Evolutionary conservation across 1,139 yeast species (phyloP).

Genomic region (Zygoascus sp.): DNA sequence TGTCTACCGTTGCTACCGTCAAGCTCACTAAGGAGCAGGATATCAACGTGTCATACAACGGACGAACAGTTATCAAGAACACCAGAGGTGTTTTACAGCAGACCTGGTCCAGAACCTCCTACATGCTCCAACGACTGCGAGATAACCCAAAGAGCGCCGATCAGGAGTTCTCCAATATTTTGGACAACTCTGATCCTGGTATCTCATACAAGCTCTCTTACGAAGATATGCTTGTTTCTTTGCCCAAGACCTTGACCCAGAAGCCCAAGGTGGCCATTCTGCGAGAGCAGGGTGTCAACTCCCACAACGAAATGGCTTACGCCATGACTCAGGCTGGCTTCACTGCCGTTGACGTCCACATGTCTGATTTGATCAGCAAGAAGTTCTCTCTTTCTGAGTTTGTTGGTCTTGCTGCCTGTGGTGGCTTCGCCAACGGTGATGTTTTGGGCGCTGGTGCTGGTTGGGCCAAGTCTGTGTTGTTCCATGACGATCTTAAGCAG

Average conservation of each 20-base stretch:
- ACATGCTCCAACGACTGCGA: constrained; percentile 83
- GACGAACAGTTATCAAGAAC: constrained; percentile 44
- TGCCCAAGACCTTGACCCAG: constrained; percentile 36
- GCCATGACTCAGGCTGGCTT: constrained; percentile 94
- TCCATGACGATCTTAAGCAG: constrained; percentile 68
- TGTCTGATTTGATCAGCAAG: constrained; percentile 85
- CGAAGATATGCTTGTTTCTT: constrained; percentile 33
- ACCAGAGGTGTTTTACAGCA: constrained; percentile 73
- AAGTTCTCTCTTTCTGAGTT: constrained; percentile 69
- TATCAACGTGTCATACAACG: constrained; percentile 48
- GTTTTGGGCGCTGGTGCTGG: constrained; percentile 99
- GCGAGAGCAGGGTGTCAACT: constrained; percentile 98
- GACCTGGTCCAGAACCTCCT: constrained; percentile 85
- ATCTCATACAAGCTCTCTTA: constrained; percentile 73
- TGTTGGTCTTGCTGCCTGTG: constrained; percentile 96
- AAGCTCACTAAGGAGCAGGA: constrained; percentile 53
- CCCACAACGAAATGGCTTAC: constrained; percentile 99
- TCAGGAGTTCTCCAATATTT: constrained; percentile 72
- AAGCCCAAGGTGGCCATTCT: constrained; percentile 91
- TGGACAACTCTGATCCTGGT: constrained; percentile 88
- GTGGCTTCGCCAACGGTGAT: constrained; percentile 99
- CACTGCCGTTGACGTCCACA: constrained; percentile 88
- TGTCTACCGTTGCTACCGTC: constrained; percentile 63
- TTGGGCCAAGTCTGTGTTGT: constrained; percentile 97
- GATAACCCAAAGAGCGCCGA: constrained; percentile 90